phyloP scores from a whole-genome alignment of 2,329 filamentous ascomycete species.

The Colletotrichum scovillei region DNA sequence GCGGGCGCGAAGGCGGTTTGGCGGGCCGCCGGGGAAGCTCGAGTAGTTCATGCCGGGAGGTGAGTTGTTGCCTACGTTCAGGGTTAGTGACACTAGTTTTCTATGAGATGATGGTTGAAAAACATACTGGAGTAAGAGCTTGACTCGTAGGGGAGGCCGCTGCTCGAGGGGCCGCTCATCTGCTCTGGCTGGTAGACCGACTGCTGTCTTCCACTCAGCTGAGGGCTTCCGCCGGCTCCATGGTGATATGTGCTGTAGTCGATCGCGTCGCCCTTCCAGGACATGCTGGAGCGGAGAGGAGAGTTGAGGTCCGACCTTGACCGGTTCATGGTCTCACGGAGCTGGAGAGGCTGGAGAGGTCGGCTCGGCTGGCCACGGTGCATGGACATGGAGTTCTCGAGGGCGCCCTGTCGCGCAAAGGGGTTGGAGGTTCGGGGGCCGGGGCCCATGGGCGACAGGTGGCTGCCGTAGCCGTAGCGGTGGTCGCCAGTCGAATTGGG shows the following conservation, averaged over 20 bases:
- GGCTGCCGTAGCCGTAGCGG: constrained; percentile 63
- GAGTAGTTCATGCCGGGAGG: constrained; percentile 63
- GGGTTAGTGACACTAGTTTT: constrained; percentile 33
- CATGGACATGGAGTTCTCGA: constrained; percentile 53
- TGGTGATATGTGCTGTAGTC: constrained; percentile 67
- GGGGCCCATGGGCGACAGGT: constrained; percentile 59
- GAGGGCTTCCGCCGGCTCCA: constrained; percentile 57
- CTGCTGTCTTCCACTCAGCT: constrained; percentile 58
- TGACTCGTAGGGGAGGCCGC: constrained; percentile 61
- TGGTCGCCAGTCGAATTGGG: constrained; percentile 53
- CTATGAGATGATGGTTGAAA: not conserved
- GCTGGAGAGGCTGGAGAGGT: constrained; percentile 67
- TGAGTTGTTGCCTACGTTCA: constrained; percentile 56
- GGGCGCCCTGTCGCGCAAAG: constrained; percentile 61
- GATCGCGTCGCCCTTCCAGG: constrained; percentile 71
- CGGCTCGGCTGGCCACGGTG: constrained; percentile 59
- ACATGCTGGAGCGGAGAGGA: constrained; percentile 69
- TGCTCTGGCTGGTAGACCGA: constrained; percentile 63
- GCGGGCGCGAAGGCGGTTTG: constrained; percentile 59
- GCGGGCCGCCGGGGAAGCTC: constrained; percentile 56
- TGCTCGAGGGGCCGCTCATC: constrained; percentile 53
- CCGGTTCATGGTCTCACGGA: constrained; percentile 67
- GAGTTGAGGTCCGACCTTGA: constrained; percentile 70
- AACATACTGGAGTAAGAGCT: constrained; percentile 63
- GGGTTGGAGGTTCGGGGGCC: constrained; percentile 63